Conservation (phyloP, 306 rosid species). For the Glycyrrhiza uralensis region DNA sequence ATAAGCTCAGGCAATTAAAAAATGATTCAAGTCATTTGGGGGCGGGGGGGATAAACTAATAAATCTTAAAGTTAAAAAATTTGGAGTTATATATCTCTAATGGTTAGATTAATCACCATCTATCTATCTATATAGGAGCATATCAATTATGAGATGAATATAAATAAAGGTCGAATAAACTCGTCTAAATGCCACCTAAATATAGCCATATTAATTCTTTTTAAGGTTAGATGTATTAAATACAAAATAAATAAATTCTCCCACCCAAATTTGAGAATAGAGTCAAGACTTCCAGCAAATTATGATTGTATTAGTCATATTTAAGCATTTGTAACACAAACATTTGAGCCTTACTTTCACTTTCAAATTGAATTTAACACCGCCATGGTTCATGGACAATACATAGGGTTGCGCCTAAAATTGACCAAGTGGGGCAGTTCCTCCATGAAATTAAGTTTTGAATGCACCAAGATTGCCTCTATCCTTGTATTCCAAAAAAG, state of each 20-base stretch:
- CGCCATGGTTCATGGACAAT: background rate
- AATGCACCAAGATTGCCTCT: background rate
- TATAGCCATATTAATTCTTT: background rate
- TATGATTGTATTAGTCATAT: background rate
- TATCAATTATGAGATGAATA: no score
- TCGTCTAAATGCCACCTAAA: no score
- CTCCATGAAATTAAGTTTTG: background rate
- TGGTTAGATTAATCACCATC: no score
- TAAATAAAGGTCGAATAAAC: no score
- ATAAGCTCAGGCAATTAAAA: background rate
- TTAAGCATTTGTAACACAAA: background rate
- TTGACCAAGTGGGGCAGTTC: conserved; percentile 9
- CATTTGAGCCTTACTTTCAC: background rate
- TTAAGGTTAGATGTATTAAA: background rate
- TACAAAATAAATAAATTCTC: background rate
- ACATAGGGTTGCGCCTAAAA: conserved; percentile 19
- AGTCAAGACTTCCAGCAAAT: background rate
- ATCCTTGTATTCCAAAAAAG: background rate
- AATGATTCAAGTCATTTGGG: no score
- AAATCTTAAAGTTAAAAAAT: no score
- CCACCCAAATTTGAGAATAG: background rate
- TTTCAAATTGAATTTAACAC: background rate
- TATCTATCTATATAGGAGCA: no score
- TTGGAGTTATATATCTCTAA: no score
- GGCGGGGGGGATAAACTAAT: no score